These are phyloP conservation scores for Entomortierella parvispora DNA, from an alignment of 192 early-diverging fungal genomes.

Conservation along the genomic window DNA sequence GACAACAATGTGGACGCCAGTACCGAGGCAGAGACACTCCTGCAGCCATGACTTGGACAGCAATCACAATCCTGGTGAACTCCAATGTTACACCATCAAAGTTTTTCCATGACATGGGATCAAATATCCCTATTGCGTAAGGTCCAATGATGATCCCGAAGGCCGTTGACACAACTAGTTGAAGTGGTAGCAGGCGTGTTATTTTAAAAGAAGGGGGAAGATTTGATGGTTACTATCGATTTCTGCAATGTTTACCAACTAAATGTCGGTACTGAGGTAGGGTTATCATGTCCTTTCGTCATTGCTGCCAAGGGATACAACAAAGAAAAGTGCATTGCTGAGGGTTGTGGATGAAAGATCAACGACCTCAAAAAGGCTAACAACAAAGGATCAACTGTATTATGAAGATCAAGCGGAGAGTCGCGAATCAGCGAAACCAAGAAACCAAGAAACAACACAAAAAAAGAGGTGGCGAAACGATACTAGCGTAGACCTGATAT, in stretches of 20 bases:
- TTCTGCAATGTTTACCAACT: too few species aligned
- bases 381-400: background rate
- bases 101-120: conserved; percentile 60
- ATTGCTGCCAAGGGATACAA: too few species aligned
- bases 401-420: conserved; percentile 2
- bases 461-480: background rate
- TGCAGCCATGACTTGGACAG: conserved; percentile 88
- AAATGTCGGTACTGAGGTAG: too few species aligned
- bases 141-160: conserved; percentile 86
- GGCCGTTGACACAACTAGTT: conserved; percentile 75
- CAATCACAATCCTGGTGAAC: conserved; percentile 80
- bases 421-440: background rate
- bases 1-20: background rate
- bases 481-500: background rate
- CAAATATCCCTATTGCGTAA: conserved; percentile 67
- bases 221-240: too few species aligned
- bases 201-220: too few species aligned
- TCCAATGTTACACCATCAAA: conserved; percentile 64
- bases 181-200: too few species aligned
- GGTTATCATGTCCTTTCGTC: too few species aligned
- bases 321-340: too few species aligned
- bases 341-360: background rate
- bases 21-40: conserved; percentile 74
- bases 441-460: background rate
- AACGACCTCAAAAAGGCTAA: background rate